Evolutionary conservation across 805 yeast genomes (phyloP).

Genomic region (Cyberlindnera nakhonratchasimensis): DNA sequence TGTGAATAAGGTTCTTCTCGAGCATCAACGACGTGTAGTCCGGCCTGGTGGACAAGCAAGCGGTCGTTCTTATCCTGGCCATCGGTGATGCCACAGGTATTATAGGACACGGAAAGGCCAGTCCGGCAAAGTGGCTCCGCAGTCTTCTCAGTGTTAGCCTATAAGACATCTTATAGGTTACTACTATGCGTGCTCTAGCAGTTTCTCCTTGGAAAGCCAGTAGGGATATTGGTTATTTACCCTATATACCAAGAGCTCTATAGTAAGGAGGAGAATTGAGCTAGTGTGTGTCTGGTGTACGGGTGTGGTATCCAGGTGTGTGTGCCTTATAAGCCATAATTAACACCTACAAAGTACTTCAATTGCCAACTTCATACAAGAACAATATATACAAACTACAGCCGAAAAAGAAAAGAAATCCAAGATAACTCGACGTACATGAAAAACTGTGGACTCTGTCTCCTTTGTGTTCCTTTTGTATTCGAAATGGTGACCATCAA

Average conservation of each 20-base stretch:
- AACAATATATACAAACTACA: neutral
- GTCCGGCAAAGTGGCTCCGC: neutral
- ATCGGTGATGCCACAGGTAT: neutral
- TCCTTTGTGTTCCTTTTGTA: neutral
- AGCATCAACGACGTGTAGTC: slow-evolving; percentile 30
- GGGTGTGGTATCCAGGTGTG: neutral
- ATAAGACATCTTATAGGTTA: neutral
- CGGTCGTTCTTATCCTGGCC: neutral
- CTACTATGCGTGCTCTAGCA: neutral
- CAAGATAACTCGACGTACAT: neutral
- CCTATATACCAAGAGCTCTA: no score
- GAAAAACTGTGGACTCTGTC: neutral
- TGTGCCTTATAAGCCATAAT: no score
- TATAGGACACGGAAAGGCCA: no score
- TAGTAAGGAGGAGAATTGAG: no score
- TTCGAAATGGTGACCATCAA: no score
- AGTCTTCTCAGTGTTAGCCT: neutral
- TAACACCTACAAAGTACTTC: no score
- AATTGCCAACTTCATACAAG: neutral
- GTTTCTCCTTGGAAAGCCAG: no score
- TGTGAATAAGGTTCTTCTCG: slow-evolving; percentile 37
- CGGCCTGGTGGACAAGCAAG: neutral
- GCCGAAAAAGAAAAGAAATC: neutral
- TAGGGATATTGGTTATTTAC: no score
- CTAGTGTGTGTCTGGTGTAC: neutral